Evolutionary conservation across 2,329 filamentous ascomycete species (phyloP).

Genomic region (Pseudogymnoascus sp.): DNA sequence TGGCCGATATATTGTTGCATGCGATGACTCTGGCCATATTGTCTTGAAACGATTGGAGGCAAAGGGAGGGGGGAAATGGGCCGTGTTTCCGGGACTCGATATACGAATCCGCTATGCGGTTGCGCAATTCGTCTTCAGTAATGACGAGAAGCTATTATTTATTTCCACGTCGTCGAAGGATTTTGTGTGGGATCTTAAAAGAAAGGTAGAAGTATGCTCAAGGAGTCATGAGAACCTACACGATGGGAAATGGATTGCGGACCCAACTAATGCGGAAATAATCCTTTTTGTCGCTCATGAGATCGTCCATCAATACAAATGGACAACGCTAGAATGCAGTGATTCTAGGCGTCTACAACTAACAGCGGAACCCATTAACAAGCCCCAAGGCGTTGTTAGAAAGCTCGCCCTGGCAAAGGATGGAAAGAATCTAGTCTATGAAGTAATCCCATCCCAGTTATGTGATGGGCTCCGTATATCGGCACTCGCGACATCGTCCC

Average conservation of each 20-base stretch:
- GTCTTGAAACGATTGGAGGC: conserved; percentile 12
- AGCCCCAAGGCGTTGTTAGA: background rate
- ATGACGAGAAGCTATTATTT: conserved; percentile 11
- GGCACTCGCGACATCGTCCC: background rate
- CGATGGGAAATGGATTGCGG: background rate
- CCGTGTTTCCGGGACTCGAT: conserved; percentile 13
- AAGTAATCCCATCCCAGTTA: background rate
- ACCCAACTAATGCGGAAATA: background rate
- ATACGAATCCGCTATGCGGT: conserved; percentile 6
- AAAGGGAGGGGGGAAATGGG: conserved; percentile 9
- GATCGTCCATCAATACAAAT: background rate
- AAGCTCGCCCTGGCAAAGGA: background rate
- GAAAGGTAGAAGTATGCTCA: background rate
- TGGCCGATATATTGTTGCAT: conserved; percentile 13
- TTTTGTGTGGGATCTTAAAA: background rate
- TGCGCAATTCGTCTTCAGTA: conserved; percentile 12
- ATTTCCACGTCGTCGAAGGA: background rate
- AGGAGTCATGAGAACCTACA: background rate
- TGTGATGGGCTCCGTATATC: background rate
- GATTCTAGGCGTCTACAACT: background rate
- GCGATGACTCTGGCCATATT: conserved; percentile 14
- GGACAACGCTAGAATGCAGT: background rate
- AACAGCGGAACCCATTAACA: background rate
- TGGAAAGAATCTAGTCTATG: background rate
- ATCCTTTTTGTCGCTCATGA: background rate